Evolutionary conservation across 208 protist genomes (phyloP).

Genomic region (Trypanosoma brucei): DNA sequence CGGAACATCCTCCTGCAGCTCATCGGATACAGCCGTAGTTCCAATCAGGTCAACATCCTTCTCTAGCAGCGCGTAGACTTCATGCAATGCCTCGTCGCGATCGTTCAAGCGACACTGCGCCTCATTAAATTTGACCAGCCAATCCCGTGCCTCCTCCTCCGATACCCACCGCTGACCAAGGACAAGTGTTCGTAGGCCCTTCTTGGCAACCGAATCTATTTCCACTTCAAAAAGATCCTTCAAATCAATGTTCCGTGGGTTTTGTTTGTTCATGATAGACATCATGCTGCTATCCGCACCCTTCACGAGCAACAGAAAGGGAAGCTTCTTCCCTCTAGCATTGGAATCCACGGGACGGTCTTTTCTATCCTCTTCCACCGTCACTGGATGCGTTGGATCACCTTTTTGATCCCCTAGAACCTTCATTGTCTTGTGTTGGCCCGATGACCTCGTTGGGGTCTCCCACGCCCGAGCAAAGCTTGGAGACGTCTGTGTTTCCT

Average conservation of each 20-base stretch:
- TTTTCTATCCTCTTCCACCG: neutral
- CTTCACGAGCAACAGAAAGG: slow-evolving; percentile 74
- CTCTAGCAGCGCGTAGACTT: slow-evolving; percentile 77
- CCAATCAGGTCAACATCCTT: slow-evolving; percentile 84
- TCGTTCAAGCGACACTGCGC: slow-evolving; percentile 56
- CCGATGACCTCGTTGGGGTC: too few species aligned
- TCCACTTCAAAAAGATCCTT: slow-evolving; percentile 32
- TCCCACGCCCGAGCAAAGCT: neutral
- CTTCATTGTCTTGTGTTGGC: neutral
- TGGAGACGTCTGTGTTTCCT: neutral
- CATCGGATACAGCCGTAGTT: slow-evolving; percentile 94
- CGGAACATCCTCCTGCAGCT: slow-evolving; percentile 92
- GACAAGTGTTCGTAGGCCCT: slow-evolving; percentile 75
- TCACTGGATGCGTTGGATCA: neutral
- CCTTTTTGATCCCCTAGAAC: slow-evolving; percentile 2
- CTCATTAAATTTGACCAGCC: slow-evolving; percentile 55
- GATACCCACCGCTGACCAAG: slow-evolving; percentile 54
- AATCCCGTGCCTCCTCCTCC: slow-evolving; percentile 51
- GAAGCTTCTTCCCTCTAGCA: neutral
- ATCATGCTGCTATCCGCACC: slow-evolving; percentile 86
- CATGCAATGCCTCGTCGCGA: slow-evolving; percentile 47
- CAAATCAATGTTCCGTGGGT: slow-evolving; percentile 28
- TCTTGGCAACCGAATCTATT: slow-evolving; percentile 42
- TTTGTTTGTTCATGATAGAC: slow-evolving; percentile 52
- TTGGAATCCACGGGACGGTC: too few species aligned